phyloP scores from a whole-genome alignment of 2,329 filamentous ascomycete genomes.

The Shiraia bambusicola region DNA sequence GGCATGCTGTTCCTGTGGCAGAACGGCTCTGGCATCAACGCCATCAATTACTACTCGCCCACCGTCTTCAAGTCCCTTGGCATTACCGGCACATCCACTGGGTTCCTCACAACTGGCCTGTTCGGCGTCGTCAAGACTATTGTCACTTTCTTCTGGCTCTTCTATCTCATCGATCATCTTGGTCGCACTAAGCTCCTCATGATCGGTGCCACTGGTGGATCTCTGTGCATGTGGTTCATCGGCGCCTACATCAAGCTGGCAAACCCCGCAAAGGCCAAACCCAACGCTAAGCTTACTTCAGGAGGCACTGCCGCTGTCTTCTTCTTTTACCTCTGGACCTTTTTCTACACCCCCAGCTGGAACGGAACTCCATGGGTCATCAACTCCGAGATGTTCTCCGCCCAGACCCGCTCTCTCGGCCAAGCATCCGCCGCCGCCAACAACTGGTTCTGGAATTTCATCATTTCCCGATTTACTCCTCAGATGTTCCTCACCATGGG shows the following conservation, averaged over 20 bases:
- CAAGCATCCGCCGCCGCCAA: constrained; percentile 71
- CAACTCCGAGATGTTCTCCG: constrained; percentile 73
- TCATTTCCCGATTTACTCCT: constrained; percentile 67
- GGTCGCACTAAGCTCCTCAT: constrained; percentile 66
- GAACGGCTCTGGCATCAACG: constrained; percentile 75
- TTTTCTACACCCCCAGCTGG: constrained; percentile 70
- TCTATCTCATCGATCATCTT: constrained; percentile 67
- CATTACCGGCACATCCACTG: constrained; percentile 59
- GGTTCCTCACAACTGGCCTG: constrained; percentile 69
- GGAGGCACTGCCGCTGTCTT: constrained; percentile 64
- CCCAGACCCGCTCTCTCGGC: constrained; percentile 64
- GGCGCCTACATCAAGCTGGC: constrained; percentile 61
- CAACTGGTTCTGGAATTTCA: constrained; percentile 74
- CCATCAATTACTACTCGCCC: constrained; percentile 72
- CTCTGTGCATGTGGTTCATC: constrained; percentile 65
- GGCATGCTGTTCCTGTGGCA: constrained; percentile 77
- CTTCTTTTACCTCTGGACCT: constrained; percentile 75
- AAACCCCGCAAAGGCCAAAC: constrained; percentile 36
- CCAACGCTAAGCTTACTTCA: constrained; percentile 37
- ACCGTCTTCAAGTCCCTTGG: constrained; percentile 69
- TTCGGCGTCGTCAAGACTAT: constrained; percentile 76
- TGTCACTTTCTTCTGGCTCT: constrained; percentile 67
- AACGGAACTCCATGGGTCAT: constrained; percentile 76
- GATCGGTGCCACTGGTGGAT: constrained; percentile 63
- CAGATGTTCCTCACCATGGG: constrained; percentile 58